Evolutionary conservation across 805 yeast species (phyloP).

Genomic region (Candida nemodendra): DNA sequence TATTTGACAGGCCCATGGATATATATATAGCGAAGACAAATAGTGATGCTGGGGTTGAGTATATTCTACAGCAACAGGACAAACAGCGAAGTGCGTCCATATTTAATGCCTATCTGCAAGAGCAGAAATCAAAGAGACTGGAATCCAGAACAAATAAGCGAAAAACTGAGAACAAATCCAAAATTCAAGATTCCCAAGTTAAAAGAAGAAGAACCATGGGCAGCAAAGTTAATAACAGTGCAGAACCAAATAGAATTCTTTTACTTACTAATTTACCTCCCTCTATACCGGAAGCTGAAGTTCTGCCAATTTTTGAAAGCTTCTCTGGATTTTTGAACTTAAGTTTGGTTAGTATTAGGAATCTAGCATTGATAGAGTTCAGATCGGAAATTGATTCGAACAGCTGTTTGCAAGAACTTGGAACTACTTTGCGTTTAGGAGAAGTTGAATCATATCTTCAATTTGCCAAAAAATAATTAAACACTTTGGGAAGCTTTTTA

Average conservation of each 20-base stretch:
- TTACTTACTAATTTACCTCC: slow-evolving; percentile 65
- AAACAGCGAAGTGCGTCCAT: slow-evolving; percentile 12
- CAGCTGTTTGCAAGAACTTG: slow-evolving; percentile 24
- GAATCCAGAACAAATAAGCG: slow-evolving; percentile 22
- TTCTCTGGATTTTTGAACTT: slow-evolving; percentile 64
- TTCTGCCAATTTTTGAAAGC: slow-evolving; percentile 46
- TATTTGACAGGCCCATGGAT: slow-evolving; percentile 49
- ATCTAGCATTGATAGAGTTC: slow-evolving; percentile 81
- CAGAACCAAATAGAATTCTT: slow-evolving; percentile 65
- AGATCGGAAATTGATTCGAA: slow-evolving; percentile 50
- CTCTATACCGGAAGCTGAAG: slow-evolving; percentile 37
- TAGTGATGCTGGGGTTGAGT: slow-evolving; percentile 38
- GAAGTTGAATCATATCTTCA: slow-evolving; percentile 25
- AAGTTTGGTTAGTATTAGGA: slow-evolving; percentile 63
- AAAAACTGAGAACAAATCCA: slow-evolving; percentile 18
- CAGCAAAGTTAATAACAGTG: not conserved
- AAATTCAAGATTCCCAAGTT: slow-evolving; percentile 9
- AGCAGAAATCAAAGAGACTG: slow-evolving; percentile 22
- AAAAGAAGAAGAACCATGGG: slow-evolving; percentile 19
- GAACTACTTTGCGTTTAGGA: slow-evolving; percentile 17
- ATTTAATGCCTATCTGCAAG: slow-evolving; percentile 21
- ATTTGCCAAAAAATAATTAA: slow-evolving; percentile 29
- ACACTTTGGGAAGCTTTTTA: not conserved
- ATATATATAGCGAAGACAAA: slow-evolving; percentile 43
- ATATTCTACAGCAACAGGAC: slow-evolving; percentile 3